Evolutionary conservation across 768 basidiomycete species (phyloP).

Genomic region (Boletus subcaerulescens): DNA sequence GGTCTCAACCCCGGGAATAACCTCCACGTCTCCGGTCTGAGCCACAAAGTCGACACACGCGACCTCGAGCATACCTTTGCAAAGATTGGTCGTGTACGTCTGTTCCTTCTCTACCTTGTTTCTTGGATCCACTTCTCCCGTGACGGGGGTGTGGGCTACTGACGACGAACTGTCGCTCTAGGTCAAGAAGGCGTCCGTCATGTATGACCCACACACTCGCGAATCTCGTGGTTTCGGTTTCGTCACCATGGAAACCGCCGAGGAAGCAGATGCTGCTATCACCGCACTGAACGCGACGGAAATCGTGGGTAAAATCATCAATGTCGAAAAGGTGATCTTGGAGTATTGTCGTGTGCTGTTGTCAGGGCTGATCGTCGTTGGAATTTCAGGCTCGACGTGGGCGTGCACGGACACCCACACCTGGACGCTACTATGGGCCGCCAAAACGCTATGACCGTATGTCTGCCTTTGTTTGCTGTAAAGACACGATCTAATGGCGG

Average conservation of each 20-base stretch:
- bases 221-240: conserved; percentile 85
- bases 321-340: conserved; percentile 75
- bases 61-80: conserved; percentile 87
- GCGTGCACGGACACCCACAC: conserved; percentile 88
- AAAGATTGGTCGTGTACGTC: conserved; percentile 79
- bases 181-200: conserved; percentile 67
- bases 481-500: not conserved
- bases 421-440: conserved; percentile 92
- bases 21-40: conserved; percentile 59
- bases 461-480: conserved; percentile 18
- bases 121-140: not conserved
- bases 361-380: conserved; percentile 3
- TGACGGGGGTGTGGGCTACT: not conserved
- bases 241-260: conserved; percentile 77
- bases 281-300: conserved; percentile 81
- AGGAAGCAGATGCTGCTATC: conserved; percentile 92
- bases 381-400: conserved; percentile 74
- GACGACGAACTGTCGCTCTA: conserved; percentile 7
- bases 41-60: conserved; percentile 67
- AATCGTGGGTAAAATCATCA: conserved; percentile 82
- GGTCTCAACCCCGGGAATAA: conserved; percentile 62
- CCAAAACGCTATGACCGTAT: conserved; percentile 74
- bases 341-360: not conserved
- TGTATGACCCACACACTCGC: conserved; percentile 69
- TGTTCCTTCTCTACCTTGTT: not conserved